A percentile compares a stretch with the other conserved stretches of the same genome.
phyloP scores from a whole-genome alignment of 208 protist species.

The Sergeia podlipaevii region DNA sequence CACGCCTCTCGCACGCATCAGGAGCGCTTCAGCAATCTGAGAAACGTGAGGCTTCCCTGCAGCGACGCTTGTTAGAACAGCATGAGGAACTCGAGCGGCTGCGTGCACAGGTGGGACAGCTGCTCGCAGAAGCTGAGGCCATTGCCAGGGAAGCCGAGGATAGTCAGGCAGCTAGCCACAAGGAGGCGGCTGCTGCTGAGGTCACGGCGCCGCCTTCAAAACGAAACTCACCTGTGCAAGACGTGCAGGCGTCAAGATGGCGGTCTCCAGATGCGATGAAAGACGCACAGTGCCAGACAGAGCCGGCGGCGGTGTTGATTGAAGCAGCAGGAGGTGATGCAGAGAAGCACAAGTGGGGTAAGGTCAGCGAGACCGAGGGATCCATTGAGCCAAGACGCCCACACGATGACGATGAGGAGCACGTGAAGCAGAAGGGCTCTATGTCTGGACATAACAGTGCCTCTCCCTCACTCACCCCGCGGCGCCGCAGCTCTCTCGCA shows the following conservation, averaged over 20 bases:
- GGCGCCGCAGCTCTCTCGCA: neutral
- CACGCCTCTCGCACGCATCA: conserved; percentile 24
- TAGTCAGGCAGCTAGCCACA: neutral
- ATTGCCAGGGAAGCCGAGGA: neutral
- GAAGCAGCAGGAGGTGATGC: too few species aligned
- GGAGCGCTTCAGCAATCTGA: conserved; percentile 11
- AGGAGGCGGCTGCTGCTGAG: too few species aligned
- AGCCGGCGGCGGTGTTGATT: too few species aligned
- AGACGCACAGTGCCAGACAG: too few species aligned
- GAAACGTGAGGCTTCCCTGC: conserved; percentile 2
- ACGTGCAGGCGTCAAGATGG: too few species aligned
- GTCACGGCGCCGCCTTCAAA: too few species aligned
- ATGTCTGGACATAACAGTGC: neutral
- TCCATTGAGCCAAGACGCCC: neutral
- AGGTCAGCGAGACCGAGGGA: too few species aligned
- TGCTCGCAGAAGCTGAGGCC: conserved; percentile 7
- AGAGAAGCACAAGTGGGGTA: too few species aligned
- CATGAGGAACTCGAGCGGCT: neutral
- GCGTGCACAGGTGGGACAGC: neutral
- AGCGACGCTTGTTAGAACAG: conserved; percentile 3
- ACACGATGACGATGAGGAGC: neutral
- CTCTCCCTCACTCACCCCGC: neutral
- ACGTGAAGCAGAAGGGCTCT: neutral
- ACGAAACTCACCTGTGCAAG: too few species aligned
- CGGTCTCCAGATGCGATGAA: too few species aligned